These are phyloP conservation scores for Malus sylvestris DNA, from an alignment of 306 rosid genomes.

Conservation along the genomic window DNA sequence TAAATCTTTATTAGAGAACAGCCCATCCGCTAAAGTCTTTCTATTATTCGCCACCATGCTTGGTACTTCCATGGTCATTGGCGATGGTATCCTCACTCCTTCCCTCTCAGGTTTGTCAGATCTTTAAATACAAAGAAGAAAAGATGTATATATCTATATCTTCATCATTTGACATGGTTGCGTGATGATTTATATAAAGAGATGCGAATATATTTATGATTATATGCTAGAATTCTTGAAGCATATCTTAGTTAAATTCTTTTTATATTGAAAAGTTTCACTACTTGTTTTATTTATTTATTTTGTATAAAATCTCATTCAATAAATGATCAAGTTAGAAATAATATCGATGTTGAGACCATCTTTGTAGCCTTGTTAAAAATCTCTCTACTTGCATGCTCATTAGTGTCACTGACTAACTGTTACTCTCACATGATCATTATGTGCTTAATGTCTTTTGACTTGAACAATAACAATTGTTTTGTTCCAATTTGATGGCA, in stretches of 20 bases:
- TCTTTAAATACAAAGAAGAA: neutral
- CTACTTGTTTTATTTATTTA: neutral
- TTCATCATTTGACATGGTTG: neutral
- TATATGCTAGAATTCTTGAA: too few relatives aligned
- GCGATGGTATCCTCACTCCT: conserved; percentile 81
- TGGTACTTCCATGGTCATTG: conserved; percentile 80
- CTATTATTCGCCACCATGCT: conserved; percentile 57
- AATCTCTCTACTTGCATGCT: neutral
- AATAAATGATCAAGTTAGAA: neutral
- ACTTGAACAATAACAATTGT: neutral
- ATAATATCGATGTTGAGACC: too few relatives aligned
- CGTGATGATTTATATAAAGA: neutral
- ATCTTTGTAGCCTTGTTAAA: neutral
- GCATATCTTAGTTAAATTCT: neutral
- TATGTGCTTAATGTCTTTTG: neutral
- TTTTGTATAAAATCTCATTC: too few relatives aligned
- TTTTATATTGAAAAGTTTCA: neutral
- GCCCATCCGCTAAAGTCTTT: conserved; percentile 25
- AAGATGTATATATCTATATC: neutral
- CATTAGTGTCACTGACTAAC: neutral
- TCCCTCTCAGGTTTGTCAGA: conserved; percentile 50
- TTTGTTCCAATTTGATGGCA: conserved; percentile 16
- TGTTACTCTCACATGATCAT: neutral
- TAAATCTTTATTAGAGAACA: conserved; percentile 41
- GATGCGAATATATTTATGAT: neutral